phyloP scores from a whole-genome alignment of 768 basidiomycete species.

The Candolleomyces aberdarensis region DNA sequence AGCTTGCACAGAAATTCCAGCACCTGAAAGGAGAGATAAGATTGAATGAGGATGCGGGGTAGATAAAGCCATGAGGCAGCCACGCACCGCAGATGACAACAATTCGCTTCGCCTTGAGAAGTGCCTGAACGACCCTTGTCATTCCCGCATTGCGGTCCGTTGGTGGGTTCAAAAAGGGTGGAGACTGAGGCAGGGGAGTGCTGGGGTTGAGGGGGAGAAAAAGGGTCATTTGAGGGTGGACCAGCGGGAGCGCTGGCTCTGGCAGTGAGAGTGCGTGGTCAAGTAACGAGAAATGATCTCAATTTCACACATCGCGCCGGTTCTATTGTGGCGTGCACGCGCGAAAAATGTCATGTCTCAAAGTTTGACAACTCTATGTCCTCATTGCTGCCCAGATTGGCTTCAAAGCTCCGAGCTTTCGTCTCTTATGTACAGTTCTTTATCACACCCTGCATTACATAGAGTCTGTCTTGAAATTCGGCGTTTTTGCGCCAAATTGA shows the following conservation, averaged over 20 bases:
- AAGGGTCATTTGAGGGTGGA: slow-evolving; percentile 48
- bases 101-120: slow-evolving; percentile 76
- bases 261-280: slow-evolving; percentile 1
- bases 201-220: slow-evolving; percentile 57
- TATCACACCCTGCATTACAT: too few relatives aligned
- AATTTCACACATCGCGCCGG: background rate
- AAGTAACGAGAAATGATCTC: background rate
- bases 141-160: slow-evolving; percentile 45
- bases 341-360: background rate
- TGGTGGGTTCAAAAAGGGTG: slow-evolving; percentile 54
- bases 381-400: background rate
- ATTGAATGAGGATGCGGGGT: slow-evolving; percentile 3
- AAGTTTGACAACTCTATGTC: background rate
- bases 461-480: background rate
- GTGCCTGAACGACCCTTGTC: slow-evolving; percentile 55
- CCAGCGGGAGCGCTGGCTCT: background rate
- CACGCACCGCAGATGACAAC: slow-evolving; percentile 84
- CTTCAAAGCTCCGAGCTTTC: background rate
- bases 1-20: slow-evolving; percentile 83
- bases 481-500: background rate
- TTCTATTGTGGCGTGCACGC: background rate
- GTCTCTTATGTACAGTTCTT: too few relatives aligned
- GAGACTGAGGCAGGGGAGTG: slow-evolving; percentile 44
- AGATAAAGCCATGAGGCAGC: slow-evolving; percentile 8
- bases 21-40: slow-evolving; percentile 45